These are phyloP conservation scores for Ceratocystiopsis minuta DNA, from an alignment of 2,329 filamentous ascomycete species.

Conservation along the genomic window DNA sequence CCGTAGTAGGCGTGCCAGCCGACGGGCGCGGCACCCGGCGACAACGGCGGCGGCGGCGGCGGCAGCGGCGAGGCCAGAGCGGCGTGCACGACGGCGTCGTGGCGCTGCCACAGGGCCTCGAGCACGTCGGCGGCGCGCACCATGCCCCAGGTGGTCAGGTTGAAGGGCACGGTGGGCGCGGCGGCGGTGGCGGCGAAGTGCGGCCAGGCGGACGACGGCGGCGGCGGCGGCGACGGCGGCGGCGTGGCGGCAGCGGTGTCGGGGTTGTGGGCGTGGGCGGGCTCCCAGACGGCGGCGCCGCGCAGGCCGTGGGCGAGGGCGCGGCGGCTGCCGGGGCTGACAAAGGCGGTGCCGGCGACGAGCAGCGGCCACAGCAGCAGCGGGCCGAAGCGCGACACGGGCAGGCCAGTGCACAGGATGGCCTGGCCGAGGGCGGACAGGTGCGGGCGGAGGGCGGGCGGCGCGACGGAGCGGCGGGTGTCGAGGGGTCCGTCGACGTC, in stretches of 20 bases:
- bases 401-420: slow-evolving; percentile 5
- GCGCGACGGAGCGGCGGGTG: not conserved
- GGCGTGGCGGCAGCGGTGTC: no score
- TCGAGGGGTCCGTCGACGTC: no score
- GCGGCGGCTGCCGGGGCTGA: slow-evolving; percentile 2
- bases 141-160: slow-evolving; percentile 3
- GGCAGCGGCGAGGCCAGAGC: not conserved
- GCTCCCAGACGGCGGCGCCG: no score
- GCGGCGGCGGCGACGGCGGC: no score
- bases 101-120: slow-evolving; percentile 6
- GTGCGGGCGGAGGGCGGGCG: slow-evolving; percentile 4
- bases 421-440: slow-evolving; percentile 6
- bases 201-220: no score
- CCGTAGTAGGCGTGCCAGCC: slow-evolving; percentile 3
- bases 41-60: not conserved
- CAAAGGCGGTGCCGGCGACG: slow-evolving; percentile 7
- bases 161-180: no score
- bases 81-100: not conserved
- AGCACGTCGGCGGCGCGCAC: slow-evolving; percentile 7
- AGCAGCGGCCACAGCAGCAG: slow-evolving; percentile 9
- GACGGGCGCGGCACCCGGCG: not conserved
- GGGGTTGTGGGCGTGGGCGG: no score
- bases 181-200: not conserved
- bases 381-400: slow-evolving; percentile 7
- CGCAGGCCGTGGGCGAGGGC: slow-evolving; percentile 7